phyloP scores from a whole-genome alignment of 306 rosid species.

The Inga laurina region DNA sequence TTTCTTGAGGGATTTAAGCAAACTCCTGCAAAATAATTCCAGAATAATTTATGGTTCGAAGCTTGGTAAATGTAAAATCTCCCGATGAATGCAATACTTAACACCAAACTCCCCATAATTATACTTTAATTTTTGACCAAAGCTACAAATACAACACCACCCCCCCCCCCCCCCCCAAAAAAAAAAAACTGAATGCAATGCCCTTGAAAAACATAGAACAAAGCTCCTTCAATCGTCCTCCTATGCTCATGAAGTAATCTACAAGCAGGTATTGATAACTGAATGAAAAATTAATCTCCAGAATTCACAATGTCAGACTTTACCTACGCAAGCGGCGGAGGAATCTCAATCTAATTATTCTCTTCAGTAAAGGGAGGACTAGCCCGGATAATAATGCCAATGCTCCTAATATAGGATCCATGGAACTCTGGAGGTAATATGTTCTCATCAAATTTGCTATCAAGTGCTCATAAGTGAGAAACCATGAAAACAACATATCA shows the following conservation, averaged over 20 bases:
- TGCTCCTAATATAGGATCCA: conserved; percentile 70
- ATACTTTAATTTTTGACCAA: not conserved
- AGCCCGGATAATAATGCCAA: conserved; percentile 60
- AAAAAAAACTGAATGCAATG: not conserved
- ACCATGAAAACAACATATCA: conserved; percentile 25
- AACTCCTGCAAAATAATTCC: conserved; percentile 57
- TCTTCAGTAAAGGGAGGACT: conserved; percentile 48
- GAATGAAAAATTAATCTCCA: conserved; percentile 16
- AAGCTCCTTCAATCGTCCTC: not conserved
- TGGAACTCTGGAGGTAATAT: conserved; percentile 70
- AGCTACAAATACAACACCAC: not conserved
- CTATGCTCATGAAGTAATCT: not conserved
- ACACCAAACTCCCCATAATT: conserved; percentile 18
- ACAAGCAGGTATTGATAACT: conserved; percentile 19
- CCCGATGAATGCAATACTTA: conserved; percentile 16
- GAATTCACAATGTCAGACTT: conserved; percentile 29
- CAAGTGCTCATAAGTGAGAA: conserved; percentile 11
- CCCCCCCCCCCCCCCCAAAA: too few species aligned
- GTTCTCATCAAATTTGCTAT: conserved; percentile 27
- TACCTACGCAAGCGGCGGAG: conserved; percentile 63
- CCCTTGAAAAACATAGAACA: not conserved
- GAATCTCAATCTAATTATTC: conserved; percentile 56
- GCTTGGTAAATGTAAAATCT: conserved; percentile 20
- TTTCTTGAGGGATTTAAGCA: conserved; percentile 60
- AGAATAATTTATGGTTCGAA: conserved; percentile 6